phyloP scores from a whole-genome alignment of 1,284 basidiomycete species.

The Puccinia hordei region DNA sequence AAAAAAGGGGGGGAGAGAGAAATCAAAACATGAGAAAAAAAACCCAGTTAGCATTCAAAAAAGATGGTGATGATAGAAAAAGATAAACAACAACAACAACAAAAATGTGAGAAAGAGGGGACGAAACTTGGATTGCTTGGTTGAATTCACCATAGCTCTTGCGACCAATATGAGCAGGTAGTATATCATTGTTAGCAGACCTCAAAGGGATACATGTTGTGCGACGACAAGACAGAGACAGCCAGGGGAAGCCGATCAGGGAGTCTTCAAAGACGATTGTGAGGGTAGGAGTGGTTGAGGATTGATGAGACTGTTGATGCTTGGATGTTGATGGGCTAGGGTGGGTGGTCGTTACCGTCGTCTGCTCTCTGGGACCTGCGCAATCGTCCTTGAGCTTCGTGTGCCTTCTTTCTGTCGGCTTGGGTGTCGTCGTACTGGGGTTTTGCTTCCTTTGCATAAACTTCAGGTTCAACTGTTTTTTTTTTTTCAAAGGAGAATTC shows the following conservation, averaged over 20 bases:
- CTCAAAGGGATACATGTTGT: background rate
- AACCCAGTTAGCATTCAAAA: background rate
- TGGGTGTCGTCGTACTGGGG: background rate
- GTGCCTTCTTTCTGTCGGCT: background rate
- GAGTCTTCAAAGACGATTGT: conserved; percentile 23
- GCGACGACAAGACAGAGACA: conserved; percentile 10
- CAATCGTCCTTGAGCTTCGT: background rate
- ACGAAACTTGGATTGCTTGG: conserved; percentile 22
- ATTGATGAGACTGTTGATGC: background rate
- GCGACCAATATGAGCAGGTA: conserved; percentile 23
- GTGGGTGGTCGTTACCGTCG: background rate
- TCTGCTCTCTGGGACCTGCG: background rate
- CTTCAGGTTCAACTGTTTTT: conserved; percentile 26
- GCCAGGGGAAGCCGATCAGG: conserved; percentile 19
- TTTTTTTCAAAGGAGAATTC: no score
- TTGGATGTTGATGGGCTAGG: background rate
- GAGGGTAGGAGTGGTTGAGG: background rate
- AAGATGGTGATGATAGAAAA: background rate
- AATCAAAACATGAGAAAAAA: no score
- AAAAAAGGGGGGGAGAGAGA: background rate
- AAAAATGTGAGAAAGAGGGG: background rate
- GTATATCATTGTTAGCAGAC: background rate
- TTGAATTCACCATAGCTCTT: conserved; percentile 35
- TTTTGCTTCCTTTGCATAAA: conserved; percentile 26
- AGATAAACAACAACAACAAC: background rate